A percentile compares a stretch with the other conserved stretches of the same genome.
phyloP scores from a whole-genome alignment of 2,329 filamentous ascomycete genomes.

The Pseudogymnoascus sp. region DNA sequence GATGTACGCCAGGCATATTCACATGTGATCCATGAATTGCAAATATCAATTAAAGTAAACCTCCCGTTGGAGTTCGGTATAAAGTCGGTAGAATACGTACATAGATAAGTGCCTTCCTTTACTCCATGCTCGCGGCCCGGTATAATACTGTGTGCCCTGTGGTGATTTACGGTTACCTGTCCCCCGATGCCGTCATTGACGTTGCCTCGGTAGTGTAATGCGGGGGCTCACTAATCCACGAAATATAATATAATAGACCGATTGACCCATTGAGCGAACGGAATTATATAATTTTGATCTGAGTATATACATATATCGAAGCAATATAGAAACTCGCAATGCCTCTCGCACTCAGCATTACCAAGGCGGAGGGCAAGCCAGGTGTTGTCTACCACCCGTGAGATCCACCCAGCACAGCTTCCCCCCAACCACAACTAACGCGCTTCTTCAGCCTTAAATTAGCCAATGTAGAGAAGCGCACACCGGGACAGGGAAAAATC shows the following conservation, averaged over 20 bases:
- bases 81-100: background rate
- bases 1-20: background rate
- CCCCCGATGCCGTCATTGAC: background rate
- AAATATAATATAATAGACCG: constrained; percentile 1
- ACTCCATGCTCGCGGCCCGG: background rate
- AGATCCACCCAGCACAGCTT: constrained; percentile 22
- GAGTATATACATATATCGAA: background rate
- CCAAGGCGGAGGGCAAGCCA: constrained; percentile 70
- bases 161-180: background rate
- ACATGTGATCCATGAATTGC: background rate
- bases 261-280: background rate
- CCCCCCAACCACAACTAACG: constrained; percentile 30
- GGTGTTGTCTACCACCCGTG: constrained; percentile 81
- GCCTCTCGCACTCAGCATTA: constrained; percentile 33
- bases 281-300: background rate
- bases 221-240: background rate
- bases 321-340: constrained; percentile 15
- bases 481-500: constrained; percentile 57
- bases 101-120: background rate
- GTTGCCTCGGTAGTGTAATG: constrained; percentile 1
- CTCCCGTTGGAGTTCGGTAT: background rate
- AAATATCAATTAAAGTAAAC: background rate
- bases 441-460: constrained; percentile 42
- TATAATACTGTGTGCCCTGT: background rate
- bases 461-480: constrained; percentile 52